Percentiles rank a stretch among this genome's conserved stretches.
Evolutionary conservation across 2,329 filamentous ascomycete species (phyloP).

Genomic region (Magnaporthiopsis rhizophila): DNA sequence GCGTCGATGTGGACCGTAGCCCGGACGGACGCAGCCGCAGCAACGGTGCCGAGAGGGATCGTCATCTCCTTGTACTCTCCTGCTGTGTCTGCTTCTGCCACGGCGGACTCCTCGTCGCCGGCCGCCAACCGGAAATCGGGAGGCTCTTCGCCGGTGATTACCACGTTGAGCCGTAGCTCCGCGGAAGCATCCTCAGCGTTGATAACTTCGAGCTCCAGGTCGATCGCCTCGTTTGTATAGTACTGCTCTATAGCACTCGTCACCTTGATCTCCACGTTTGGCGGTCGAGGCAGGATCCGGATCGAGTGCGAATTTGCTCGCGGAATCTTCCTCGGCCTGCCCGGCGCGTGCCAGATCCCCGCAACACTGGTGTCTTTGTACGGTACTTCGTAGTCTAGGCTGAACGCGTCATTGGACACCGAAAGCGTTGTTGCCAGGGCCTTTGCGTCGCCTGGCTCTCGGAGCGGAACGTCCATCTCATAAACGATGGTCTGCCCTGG

Average conservation of each 20-base stretch:
- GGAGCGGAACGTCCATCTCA: constrained; percentile 63
- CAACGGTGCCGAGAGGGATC: constrained; percentile 38
- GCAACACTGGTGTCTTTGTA: constrained; percentile 34
- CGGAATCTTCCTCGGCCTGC: constrained; percentile 36
- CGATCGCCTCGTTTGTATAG: constrained; percentile 75
- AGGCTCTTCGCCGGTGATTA: constrained; percentile 51
- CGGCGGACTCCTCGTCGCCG: constrained; percentile 18
- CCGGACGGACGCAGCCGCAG: constrained; percentile 32
- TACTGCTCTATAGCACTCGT: constrained; percentile 60
- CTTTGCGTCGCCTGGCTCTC: constrained; percentile 72
- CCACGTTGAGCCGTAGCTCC: constrained; percentile 60
- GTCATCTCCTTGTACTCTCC: constrained; percentile 36
- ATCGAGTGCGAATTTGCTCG: constrained; percentile 48
- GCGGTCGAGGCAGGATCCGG: constrained; percentile 77
- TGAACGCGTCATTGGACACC: constrained; percentile 58
- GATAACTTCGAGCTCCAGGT: constrained; percentile 58
- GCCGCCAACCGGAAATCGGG: constrained; percentile 37
- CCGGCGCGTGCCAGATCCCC: constrained; percentile 41
- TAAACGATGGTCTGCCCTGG: constrained; percentile 64
- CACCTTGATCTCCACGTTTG: constrained; percentile 74
- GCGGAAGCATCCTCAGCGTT: constrained; percentile 82
- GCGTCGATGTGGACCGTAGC: constrained; percentile 43
- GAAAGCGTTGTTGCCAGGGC: constrained; percentile 56
- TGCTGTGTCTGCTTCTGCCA: constrained; percentile 16
- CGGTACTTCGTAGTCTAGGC: constrained; percentile 56